Percentiles rank a stretch among this genome's conserved stretches.
Evolutionary conservation across 306 rosid species (phyloP).

Genomic region (Sechiopsis laciniata): DNA sequence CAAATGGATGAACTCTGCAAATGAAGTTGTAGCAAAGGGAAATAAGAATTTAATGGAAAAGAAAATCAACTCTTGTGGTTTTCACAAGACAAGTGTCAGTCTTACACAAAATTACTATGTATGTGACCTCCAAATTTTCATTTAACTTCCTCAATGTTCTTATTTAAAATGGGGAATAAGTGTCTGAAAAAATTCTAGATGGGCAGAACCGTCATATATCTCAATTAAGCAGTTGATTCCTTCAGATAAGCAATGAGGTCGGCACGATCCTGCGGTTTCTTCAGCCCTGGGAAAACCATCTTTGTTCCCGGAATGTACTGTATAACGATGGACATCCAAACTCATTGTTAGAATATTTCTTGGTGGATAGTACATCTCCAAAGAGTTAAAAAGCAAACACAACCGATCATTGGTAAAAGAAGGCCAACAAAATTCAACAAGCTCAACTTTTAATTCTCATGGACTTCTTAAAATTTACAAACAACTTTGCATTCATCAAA

Average conservation of each 20-base stretch:
- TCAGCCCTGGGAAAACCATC: constrained; percentile 95
- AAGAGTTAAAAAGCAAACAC: not conserved
- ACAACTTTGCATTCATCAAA: not conserved
- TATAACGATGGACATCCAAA: not conserved
- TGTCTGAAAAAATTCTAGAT: constrained; percentile 5
- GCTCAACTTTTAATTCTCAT: not conserved
- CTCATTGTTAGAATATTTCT: not conserved
- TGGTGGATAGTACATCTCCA: not conserved
- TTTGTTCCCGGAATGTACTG: constrained; percentile 72
- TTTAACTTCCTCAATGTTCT: constrained; percentile 9
- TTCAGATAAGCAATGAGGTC: constrained; percentile 92
- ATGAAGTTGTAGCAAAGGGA: not conserved
- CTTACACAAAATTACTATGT: not conserved
- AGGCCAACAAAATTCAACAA: not conserved
- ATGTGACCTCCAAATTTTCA: constrained; percentile 1
- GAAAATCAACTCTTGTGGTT: not conserved
- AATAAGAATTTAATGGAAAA: not conserved
- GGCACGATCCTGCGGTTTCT: constrained; percentile 94
- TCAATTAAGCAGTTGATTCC: constrained; percentile 47
- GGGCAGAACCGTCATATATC: not conserved
- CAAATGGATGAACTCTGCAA: not conserved
- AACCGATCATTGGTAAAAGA: not conserved
- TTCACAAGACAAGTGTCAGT: constrained; percentile 9
- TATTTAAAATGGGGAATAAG: not conserved
- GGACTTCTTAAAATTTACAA: not conserved